A percentile compares a stretch with the other conserved stretches of the same genome.
Evolutionary conservation across 208 protist species (phyloP).

Genomic region (Naegleria lovaniensis): DNA sequence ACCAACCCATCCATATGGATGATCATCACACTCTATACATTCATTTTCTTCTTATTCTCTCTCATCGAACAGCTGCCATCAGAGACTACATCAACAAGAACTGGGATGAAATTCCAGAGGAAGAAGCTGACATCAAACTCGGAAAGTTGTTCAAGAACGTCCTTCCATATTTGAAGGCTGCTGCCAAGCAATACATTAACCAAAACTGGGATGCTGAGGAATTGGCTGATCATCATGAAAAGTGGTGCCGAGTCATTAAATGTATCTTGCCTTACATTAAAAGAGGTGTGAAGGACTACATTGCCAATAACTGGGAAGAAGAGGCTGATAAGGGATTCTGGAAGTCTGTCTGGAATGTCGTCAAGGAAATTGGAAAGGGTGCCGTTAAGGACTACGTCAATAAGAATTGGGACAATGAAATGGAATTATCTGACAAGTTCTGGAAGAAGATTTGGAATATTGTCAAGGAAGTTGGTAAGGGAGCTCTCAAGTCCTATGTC

Average conservation of each 20-base stretch:
- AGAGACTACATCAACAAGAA: not conserved
- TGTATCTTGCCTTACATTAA: not conserved
- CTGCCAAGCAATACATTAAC: not conserved
- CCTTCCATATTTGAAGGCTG: constrained; percentile 4
- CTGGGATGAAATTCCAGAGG: constrained; percentile 4
- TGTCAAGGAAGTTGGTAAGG: not conserved
- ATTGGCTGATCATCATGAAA: not conserved
- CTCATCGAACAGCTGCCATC: not conserved
- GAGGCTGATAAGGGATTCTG: not conserved
- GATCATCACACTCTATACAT: not conserved
- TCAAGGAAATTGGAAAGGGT: not conserved
- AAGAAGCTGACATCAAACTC: not conserved
- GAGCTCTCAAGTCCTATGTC: not conserved
- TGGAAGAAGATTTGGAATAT: not conserved
- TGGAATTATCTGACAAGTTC: not conserved
- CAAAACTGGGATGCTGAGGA: not conserved
- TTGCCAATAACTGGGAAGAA: not conserved
- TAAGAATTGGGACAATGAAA: not conserved
- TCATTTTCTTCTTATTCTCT: too few relatives aligned
- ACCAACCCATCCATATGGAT: not conserved
- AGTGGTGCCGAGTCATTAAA: not conserved
- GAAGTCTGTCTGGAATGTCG: not conserved
- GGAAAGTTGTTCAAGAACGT: not conserved
- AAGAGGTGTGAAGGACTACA: not conserved
- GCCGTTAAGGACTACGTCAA: not conserved